phyloP scores from a whole-genome alignment of 176 grass and related monocot genomes.

The Bonia amplexicaulis region DNA sequence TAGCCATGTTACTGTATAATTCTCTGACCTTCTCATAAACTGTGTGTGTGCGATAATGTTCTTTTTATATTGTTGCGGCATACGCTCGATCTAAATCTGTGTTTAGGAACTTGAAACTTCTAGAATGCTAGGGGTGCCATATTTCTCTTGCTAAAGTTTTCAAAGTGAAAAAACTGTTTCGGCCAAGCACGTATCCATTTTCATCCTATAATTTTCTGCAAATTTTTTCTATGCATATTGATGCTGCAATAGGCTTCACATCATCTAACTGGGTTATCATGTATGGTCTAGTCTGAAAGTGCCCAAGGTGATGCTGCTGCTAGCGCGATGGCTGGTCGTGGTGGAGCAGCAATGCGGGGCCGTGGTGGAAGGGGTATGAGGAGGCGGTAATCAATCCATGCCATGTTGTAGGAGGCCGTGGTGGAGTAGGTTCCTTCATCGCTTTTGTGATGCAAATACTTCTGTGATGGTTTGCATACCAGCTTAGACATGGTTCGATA shows the following conservation, averaged over 20 bases:
- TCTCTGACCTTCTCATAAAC: neutral
- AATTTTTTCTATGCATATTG: neutral
- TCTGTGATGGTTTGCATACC: neutral
- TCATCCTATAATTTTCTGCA: neutral
- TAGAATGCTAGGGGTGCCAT: neutral
- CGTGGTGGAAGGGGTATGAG: conserved; percentile 90
- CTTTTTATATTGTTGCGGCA: neutral
- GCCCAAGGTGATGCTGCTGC: conserved; percentile 91
- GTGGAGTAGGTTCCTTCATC: neutral
- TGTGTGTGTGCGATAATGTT: neutral
- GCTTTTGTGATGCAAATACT: neutral
- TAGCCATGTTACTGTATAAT: too few relatives aligned
- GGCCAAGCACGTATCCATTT: neutral
- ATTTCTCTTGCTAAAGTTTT: neutral
- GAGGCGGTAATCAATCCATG: conserved; percentile 44
- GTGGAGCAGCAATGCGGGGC: conserved; percentile 59
- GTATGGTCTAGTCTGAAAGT: conserved; percentile 63
- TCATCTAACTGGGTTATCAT: neutral
- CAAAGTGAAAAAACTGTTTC: neutral
- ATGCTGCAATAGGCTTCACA: neutral
- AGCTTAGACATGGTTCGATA: neutral
- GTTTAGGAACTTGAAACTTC: neutral
- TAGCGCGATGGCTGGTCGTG: conserved; percentile 72
- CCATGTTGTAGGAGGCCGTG: conserved; percentile 22
- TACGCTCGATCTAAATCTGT: neutral